These are phyloP conservation scores for Coprinopsis cinerea DNA, from an alignment of 768 basidiomycete genomes.

Conservation along the genomic window DNA sequence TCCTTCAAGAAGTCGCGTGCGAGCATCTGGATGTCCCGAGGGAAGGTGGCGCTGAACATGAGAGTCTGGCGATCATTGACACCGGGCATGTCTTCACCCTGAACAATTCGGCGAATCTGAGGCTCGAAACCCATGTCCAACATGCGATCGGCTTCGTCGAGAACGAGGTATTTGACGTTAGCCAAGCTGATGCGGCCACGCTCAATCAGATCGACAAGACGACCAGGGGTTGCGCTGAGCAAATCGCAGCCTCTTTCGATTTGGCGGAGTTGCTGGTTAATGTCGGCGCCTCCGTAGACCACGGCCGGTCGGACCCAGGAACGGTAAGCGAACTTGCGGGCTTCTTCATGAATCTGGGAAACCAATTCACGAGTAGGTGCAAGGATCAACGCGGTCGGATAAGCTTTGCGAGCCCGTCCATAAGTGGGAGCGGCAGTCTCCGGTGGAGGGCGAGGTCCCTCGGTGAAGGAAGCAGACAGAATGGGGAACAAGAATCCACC, in stretches of 20 bases:
- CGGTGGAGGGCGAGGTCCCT: slow-evolving; percentile 74
- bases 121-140: slow-evolving; percentile 99
- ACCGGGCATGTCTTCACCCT: slow-evolving; percentile 98
- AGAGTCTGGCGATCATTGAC: slow-evolving; percentile 89
- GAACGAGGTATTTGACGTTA: slow-evolving; percentile 95
- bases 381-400: slow-evolving; percentile 94
- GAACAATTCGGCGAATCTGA: slow-evolving; percentile 96
- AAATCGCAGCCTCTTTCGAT: slow-evolving; percentile 98
- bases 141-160: slow-evolving; percentile 99
- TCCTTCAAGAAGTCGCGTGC: slow-evolving; percentile 96
- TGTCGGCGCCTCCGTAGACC: slow-evolving; percentile 98
- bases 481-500: slow-evolving; percentile 99
- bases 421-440: slow-evolving; percentile 45
- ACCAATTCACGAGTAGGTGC: slow-evolving; percentile 99
- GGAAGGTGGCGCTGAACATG: slow-evolving; percentile 99
- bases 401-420: slow-evolving; percentile 78
- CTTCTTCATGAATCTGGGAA: slow-evolving; percentile 98
- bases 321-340: slow-evolving; percentile 97
- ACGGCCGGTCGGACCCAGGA: slow-evolving; percentile 99
- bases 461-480: slow-evolving; percentile 83
- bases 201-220: slow-evolving; percentile 97
- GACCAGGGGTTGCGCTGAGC: slow-evolving; percentile 94
- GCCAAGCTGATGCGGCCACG: slow-evolving; percentile 94
- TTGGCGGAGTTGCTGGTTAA: slow-evolving; percentile 86
- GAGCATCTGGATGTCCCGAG: slow-evolving; percentile 95